Percentiles rank a stretch among this genome's conserved stretches.
Conservation (phyloP, 352 stramenopile species). For the Salisapilia sapeloensis region DNA sequence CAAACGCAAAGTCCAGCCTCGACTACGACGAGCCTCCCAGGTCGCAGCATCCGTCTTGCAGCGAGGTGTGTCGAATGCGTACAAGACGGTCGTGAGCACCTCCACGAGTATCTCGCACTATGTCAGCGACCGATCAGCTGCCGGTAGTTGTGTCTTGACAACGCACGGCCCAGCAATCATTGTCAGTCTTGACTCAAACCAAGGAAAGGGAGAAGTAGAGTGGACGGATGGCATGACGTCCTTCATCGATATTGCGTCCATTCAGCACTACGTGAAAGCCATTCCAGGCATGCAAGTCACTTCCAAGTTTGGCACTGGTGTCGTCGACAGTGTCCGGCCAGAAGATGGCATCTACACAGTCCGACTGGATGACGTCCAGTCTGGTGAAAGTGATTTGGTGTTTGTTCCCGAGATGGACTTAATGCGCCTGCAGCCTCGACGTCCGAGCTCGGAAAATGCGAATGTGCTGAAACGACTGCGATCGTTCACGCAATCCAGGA, state of each 20-base stretch:
- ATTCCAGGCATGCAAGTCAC: conserved; percentile 55
- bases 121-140: conserved; percentile 50
- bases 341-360: conserved; percentile 68
- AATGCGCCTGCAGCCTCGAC: conserved; percentile 8
- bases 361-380: conserved; percentile 23
- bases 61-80: conserved; percentile 19
- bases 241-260: conserved; percentile 35
- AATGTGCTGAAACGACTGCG: no score
- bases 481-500: no score
- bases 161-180: conserved; percentile 45
- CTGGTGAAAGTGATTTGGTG: conserved; percentile 37
- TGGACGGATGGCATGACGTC: conserved; percentile 40
- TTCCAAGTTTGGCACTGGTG: conserved; percentile 52
- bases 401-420: conserved; percentile 64
- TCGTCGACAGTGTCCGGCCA: conserved; percentile 41
- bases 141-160: conserved; percentile 58
- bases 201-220: conserved; percentile 34
- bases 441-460: no score
- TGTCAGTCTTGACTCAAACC: conserved; percentile 24
- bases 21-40: background rate
- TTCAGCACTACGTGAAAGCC: conserved; percentile 54
- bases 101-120: conserved; percentile 33
- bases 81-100: conserved; percentile 44
- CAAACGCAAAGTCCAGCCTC: background rate
- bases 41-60: conserved; percentile 23